Evolutionary conservation across 305 asterid species (phyloP).

Genomic region (Euphrasia arctica): DNA sequence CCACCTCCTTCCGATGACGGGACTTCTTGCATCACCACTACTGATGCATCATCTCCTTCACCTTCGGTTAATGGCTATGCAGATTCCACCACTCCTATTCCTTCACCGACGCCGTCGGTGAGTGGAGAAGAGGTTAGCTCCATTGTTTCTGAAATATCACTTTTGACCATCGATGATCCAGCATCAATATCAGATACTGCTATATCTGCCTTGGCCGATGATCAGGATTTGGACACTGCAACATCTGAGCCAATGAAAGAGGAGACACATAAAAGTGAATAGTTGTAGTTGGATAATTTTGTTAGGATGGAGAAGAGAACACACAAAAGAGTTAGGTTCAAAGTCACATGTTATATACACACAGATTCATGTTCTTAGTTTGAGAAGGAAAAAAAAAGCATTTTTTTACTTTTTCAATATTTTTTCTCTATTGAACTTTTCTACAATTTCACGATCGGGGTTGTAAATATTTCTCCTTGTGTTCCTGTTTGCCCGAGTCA

Average conservation of each 20-base stretch:
- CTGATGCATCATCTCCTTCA: slow-evolving; percentile 37
- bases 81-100: slow-evolving; percentile 29
- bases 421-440: too few relatives aligned
- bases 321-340: too few relatives aligned
- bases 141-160: slow-evolving; percentile 46
- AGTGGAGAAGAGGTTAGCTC: slow-evolving; percentile 62
- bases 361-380: too few relatives aligned
- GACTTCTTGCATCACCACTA: slow-evolving; percentile 24
- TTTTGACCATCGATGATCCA: slow-evolving; percentile 37
- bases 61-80: slow-evolving; percentile 43
- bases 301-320: background rate
- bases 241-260: slow-evolving; percentile 24
- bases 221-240: slow-evolving; percentile 41
- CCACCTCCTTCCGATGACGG: slow-evolving; percentile 45
- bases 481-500: too few relatives aligned
- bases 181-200: slow-evolving; percentile 36
- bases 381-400: too few relatives aligned
- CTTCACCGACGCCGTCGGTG: slow-evolving; percentile 46
- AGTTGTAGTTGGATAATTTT: slow-evolving; percentile 27
- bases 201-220: slow-evolving; percentile 34
- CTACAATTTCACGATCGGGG: too few relatives aligned
- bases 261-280: slow-evolving; percentile 27
- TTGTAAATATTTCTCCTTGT: too few relatives aligned
- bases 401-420: too few relatives aligned
- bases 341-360: too few relatives aligned